Evolutionary conservation across 192 early-diverging fungal genomes (phyloP).

Genomic region (Chytriomyces confervae): DNA sequence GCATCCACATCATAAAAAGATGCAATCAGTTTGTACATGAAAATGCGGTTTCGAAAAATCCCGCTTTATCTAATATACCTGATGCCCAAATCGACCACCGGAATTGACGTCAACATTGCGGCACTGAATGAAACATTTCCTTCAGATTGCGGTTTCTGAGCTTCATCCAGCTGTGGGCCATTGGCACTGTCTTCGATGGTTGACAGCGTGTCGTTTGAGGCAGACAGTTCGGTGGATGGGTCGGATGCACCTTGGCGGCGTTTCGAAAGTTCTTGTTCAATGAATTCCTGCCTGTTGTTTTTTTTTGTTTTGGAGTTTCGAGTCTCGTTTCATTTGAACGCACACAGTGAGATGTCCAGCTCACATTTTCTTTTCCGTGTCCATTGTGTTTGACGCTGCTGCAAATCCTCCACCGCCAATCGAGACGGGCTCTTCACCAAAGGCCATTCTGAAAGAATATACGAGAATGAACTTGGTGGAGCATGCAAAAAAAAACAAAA

Average conservation of each 20-base stretch:
- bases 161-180: slow-evolving; percentile 46
- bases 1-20: slow-evolving; percentile 46
- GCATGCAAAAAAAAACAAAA: slow-evolving; percentile 36
- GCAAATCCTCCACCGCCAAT: slow-evolving; percentile 25
- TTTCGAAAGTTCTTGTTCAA: slow-evolving; percentile 75
- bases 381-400: slow-evolving; percentile 48
- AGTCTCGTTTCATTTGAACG: too few species aligned
- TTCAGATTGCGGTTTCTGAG: slow-evolving; percentile 72
- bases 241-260: slow-evolving; percentile 44
- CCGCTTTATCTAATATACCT: slow-evolving; percentile 53
- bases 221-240: neutral
- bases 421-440: slow-evolving; percentile 10
- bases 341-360: too few species aligned
- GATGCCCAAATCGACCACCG: slow-evolving; percentile 87
- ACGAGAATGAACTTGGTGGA: neutral
- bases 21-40: neutral
- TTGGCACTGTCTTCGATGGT: neutral
- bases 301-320: too few species aligned
- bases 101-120: slow-evolving; percentile 89
- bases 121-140: slow-evolving; percentile 87
- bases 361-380: slow-evolving; percentile 52
- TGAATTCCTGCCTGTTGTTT: slow-evolving; percentile 86
- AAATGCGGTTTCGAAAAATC: neutral
- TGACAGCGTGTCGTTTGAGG: too few species aligned
- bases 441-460: slow-evolving; percentile 2